Base-by-base conservation (phyloP, 2,329 filamentous ascomycete species). In the Penicillium sp. region DNA sequence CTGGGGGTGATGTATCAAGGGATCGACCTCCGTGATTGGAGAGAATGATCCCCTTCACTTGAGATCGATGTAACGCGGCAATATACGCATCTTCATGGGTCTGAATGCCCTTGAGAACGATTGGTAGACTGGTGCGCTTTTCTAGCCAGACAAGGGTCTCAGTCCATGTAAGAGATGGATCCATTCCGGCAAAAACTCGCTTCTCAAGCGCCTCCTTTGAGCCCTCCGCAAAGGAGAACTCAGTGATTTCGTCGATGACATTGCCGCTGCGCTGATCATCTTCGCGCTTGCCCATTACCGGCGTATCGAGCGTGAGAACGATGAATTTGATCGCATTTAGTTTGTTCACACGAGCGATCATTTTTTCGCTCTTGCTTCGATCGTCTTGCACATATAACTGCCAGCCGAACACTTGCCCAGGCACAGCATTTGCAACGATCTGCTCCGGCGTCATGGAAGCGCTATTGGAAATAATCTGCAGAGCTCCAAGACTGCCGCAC, bases 311-410 rank as follows among this genome's bases (percentile, higher is more conserved):
- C 0, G 94, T 97, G 55, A 97, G 81, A 63, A 88, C 89, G 66
- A 98, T 84, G 75, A 93, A 96, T 74, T 93, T 95, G 80, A 89
- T 90, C 63, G 82, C 82, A 7, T 22, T 46, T 52, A 92, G 82
- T 65, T 83, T 83, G 73, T 90, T 87, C 75, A 97, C 89, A 62
- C 92, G 84, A 57, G 82, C 83, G 52, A 96, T 81, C 84, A 95
- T 92, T 3, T 86, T 87, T 70, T 90, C 87, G 72, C 87, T 93
- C 82, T 94, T 96, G 62, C 83, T 81, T 35, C 91, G 85, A 66
- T 94, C 88, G 43, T 84, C 90, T 75, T 97, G 92, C 37, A 97
- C 90, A 78, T 97, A 97, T n/a, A 98, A 80, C 79, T 98, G 94
- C 91, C 92, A 97, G 13, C 93, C 93, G 73, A 97, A 96, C 0